Conservation (phyloP, 176 grass and related monocot genomes). For the Musa beccarii region DNA sequence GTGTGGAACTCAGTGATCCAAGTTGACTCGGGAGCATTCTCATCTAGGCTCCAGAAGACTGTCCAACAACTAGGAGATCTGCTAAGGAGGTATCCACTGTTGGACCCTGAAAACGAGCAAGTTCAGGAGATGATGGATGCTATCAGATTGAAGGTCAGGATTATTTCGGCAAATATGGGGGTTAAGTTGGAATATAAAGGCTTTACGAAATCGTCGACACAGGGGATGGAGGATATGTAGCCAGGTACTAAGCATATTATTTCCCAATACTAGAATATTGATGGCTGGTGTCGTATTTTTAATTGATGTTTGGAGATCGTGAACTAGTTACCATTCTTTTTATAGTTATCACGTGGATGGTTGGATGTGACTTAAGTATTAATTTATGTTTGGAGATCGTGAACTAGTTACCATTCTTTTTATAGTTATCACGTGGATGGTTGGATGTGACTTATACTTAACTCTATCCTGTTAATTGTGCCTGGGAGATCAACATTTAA, state of each 20-base stretch:
- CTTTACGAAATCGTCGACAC: constrained; percentile 26
- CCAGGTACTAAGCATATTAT: neutral
- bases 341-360: too few relatives aligned
- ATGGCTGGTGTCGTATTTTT: neutral
- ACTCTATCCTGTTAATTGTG: too few relatives aligned
- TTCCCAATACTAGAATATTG: neutral
- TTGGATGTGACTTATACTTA: too few relatives aligned
- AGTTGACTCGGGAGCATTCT: constrained; percentile 41
- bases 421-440: too few relatives aligned
- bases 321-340: neutral
- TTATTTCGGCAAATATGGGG: neutral
- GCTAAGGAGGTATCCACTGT: neutral
- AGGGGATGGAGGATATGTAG: constrained; percentile 38
- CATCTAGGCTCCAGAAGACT: constrained; percentile 21
- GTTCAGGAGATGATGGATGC: neutral
- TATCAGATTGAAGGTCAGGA: neutral
- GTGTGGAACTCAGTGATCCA: constrained; percentile 42
- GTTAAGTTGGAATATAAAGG: constrained; percentile 32
- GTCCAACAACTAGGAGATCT: neutral
- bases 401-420: neutral
- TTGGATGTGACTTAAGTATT: too few relatives aligned
- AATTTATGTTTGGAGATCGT: too few relatives aligned
- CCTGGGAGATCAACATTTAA: too few relatives aligned
- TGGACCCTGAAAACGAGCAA: neutral
- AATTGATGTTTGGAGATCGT: neutral